Base-by-base conservation (phyloP, 768 basidiomycete genomes). In the Rhizopogon roseolus region DNA sequence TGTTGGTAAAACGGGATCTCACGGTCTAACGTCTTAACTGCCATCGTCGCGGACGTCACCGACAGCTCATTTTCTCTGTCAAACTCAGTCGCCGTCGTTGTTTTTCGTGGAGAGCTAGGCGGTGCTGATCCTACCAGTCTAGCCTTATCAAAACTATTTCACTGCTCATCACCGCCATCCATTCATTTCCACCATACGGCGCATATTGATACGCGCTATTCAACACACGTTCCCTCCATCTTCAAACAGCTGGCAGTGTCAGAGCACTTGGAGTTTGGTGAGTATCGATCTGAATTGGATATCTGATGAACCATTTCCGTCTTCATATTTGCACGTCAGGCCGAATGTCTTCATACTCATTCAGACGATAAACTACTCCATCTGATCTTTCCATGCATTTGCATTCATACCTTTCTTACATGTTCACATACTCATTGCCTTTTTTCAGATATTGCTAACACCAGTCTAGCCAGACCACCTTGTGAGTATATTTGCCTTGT, bases 291-390 rank as follows among this genome's bases (percentile, higher is more conserved):
- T 17, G 6, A 19, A 48, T 8, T 48, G 9, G 34, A 19, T 36
- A 16, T 48, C 34, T 36, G 46, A 36, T 48, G 34, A 36, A 34
- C 46, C 34, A 10, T 36, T 48, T 57, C 28, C 44, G 50, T 48
- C 34, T 48, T 49, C 60, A 59, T 54, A 71, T 75, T 75, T 76
- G 73, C 75, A 76, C 73, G 72, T 76, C 75, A 73, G 75, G 67
- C 73, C 71, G 75, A 77, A 62, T 58, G 57, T 51, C 25, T 36
- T 43, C 43, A 53, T 44, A 53, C 10, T 32, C 50, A 57, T 49
- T 39, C 43, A 44, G 54, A 52, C 46, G 43, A 57, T 55, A 50
- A 39, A 27, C 40, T 52, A 19, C 44, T 52, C 41, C 41, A 28
- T 51, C 41, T 58, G 46, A 29, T 25, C 29, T 36, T 36, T 36